phyloP scores from a whole-genome alignment of 441 rosid species.

The Bruguiera hainesii region DNA sequence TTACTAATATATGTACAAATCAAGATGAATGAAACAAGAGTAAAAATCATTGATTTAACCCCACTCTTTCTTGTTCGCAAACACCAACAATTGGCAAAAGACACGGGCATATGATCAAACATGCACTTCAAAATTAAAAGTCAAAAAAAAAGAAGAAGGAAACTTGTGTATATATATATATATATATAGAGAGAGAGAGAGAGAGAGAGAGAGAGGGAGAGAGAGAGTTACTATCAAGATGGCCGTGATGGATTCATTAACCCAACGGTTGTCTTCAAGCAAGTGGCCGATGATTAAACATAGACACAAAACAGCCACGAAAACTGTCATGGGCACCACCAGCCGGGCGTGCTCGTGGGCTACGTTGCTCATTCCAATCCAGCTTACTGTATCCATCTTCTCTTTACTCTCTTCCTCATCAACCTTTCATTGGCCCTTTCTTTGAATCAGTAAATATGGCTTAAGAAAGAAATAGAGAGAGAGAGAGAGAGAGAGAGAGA shows the following conservation, averaged over 20 bases:
- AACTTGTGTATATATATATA: too few species aligned
- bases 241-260: conserved; percentile 60
- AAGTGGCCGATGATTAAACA: conserved; percentile 61
- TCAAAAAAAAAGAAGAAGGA: too few species aligned
- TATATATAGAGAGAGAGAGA: too few species aligned
- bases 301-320: conserved; percentile 55
- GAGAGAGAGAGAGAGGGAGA: background rate
- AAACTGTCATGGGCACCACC: conserved; percentile 67
- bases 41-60: too few species aligned
- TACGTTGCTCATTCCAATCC: conserved; percentile 16
- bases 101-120: too few species aligned
- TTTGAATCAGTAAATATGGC: background rate
- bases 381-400: background rate
- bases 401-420: background rate
- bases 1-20: too few species aligned
- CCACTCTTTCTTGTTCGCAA: too few species aligned
- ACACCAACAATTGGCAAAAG: too few species aligned
- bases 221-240: conserved; percentile 42
- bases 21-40: too few species aligned
- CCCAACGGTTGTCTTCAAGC: conserved; percentile 66
- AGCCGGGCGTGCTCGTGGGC: conserved; percentile 36
- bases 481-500: background rate
- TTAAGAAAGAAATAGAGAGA: background rate
- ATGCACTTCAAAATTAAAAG: too few species aligned
- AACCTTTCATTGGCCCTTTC: background rate